Conservation (phyloP, 148 eudicot species). For the Pharnaceum exiguum region DNA sequence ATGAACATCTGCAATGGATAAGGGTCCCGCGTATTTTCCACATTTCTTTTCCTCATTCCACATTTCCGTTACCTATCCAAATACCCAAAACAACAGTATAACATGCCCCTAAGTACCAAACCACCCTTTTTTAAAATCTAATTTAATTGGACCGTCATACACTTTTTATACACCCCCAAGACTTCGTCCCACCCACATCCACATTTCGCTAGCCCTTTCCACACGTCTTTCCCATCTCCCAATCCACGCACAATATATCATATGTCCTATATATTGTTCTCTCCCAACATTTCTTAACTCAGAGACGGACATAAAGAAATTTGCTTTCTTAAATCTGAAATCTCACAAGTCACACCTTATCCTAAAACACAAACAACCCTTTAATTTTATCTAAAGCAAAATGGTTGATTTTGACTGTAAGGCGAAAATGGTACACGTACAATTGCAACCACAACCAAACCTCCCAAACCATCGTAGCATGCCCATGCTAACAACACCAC, state of each 20-base stretch:
- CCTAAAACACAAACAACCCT: not conserved
- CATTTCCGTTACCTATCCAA: not conserved
- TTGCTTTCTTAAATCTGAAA: not conserved
- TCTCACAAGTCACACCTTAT: not conserved
- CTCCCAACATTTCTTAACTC: not conserved
- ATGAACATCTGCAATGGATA: constrained; percentile 5
- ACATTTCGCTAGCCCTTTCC: constrained; percentile 7
- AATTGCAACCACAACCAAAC: constrained; percentile 32
- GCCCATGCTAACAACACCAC: constrained; percentile 18
- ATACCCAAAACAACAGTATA: too few relatives aligned
- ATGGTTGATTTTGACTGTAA: constrained; percentile 73
- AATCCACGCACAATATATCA: not conserved
- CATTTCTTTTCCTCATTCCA: not conserved
- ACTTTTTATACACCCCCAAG: not conserved
- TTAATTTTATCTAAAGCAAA: not conserved
- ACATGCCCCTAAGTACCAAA: too few relatives aligned
- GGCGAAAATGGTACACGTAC: constrained; percentile 38
- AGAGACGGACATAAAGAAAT: too few relatives aligned
- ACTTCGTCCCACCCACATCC: constrained; percentile 11
- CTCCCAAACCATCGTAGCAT: constrained; percentile 31
- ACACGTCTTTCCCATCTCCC: constrained; percentile 15
- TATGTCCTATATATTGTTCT: constrained; percentile 12
- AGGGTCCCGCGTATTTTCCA: not conserved
- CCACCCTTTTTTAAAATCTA: too few relatives aligned
- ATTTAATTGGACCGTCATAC: not conserved